phyloP scores from a whole-genome alignment of 2,329 filamentous ascomycete species.

The Cladosporium sphaerospermum region DNA sequence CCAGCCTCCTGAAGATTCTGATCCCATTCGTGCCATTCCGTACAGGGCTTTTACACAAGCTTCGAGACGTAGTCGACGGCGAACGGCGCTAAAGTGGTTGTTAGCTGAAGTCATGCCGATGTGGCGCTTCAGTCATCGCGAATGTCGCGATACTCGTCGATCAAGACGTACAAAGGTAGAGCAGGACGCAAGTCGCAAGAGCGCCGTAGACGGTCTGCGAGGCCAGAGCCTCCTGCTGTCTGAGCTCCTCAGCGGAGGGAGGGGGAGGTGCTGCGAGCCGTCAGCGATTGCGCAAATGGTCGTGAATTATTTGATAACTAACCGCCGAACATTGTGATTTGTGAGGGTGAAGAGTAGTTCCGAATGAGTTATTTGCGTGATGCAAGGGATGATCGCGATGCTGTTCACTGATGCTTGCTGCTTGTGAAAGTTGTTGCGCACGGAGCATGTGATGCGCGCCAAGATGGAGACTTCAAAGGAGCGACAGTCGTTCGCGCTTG shows the following conservation, averaged over 20 bases:
- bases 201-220: constrained; percentile 62
- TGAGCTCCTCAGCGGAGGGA: constrained; percentile 64
- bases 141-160: not conserved
- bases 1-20: no score
- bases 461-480: constrained; percentile 5
- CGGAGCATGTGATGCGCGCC: constrained; percentile 10
- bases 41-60: constrained; percentile 31
- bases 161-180: constrained; percentile 67
- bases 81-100: constrained; percentile 45
- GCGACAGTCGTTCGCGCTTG: constrained; percentile 5
- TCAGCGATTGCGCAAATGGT: not conserved
- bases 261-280: constrained; percentile 57
- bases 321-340: constrained; percentile 25
- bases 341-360: not conserved
- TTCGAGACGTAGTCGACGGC: constrained; percentile 49
- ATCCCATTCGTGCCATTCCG: not conserved
- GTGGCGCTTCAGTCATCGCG: not conserved
- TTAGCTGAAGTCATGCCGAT: not conserved
- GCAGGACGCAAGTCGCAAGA: constrained; percentile 56
- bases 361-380: not conserved
- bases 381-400: constrained; percentile 1
- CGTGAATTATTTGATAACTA: not conserved
- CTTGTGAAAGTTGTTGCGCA: constrained; percentile 7
- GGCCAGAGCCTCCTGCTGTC: constrained; percentile 60
- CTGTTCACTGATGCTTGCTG: constrained; percentile 1